phyloP scores from a whole-genome alignment of 2,329 filamentous ascomycete species.

The Pseudofabraea citricarpa region DNA sequence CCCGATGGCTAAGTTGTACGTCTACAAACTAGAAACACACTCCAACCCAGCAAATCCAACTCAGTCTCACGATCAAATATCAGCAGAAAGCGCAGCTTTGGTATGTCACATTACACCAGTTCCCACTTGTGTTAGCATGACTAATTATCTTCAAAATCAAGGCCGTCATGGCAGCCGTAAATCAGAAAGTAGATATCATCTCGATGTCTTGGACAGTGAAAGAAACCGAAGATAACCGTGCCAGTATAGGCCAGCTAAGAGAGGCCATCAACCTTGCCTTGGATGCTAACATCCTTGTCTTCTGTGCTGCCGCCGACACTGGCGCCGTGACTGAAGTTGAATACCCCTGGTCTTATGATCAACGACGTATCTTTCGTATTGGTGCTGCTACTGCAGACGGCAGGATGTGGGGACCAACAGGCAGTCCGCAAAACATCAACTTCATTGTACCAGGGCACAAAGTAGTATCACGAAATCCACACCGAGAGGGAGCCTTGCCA shows the following conservation, averaged over 20 bases:
- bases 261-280: constrained; percentile 24
- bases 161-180: constrained; percentile 27
- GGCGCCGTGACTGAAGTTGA: constrained; percentile 11
- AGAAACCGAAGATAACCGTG: constrained; percentile 3
- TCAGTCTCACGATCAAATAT: no score
- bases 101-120: no score
- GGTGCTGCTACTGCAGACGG: constrained; percentile 20
- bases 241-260: constrained; percentile 20
- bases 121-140: no score
- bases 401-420: constrained; percentile 13
- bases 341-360: constrained; percentile 14
- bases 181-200: constrained; percentile 29
- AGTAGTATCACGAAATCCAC: constrained; percentile 4
- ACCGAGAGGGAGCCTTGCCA: constrained; percentile 1
- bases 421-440: constrained; percentile 19
- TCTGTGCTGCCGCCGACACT: constrained; percentile 32
- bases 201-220: constrained; percentile 34
- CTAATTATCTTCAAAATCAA: no score
- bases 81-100: constrained; percentile 23
- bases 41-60: constrained; percentile 4
- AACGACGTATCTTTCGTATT: constrained; percentile 18
- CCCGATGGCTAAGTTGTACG: constrained; percentile 19
- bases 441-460: constrained; percentile 23
- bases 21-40: constrained; percentile 18
- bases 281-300: constrained; percentile 30